phyloP scores from a whole-genome alignment of 768 basidiomycete genomes.

The Candolleomyces aberdarensis region DNA sequence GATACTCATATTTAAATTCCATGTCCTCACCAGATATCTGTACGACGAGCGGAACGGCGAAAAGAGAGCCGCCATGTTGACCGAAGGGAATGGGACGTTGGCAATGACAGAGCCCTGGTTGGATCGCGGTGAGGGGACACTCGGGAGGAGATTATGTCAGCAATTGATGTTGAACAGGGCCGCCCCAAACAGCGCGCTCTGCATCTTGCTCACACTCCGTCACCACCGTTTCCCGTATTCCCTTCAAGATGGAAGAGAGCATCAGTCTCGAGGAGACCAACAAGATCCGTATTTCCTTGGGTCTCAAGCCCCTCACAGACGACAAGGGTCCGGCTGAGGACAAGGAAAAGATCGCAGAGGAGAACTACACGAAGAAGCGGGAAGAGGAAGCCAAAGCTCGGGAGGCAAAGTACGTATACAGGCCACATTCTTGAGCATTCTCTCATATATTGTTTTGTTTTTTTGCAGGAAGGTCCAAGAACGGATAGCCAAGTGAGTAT shows the following conservation, averaged over 20 bases:
- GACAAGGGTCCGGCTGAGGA: conserved; percentile 67
- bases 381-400: conserved; percentile 68
- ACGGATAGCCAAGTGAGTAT: conserved; percentile 84
- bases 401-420: conserved; percentile 66
- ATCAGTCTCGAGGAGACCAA: conserved; percentile 94
- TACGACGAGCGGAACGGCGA: conserved; percentile 50
- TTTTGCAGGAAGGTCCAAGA: conserved; percentile 62
- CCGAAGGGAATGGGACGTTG: neutral
- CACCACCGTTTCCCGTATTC: conserved; percentile 13
- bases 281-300: conserved; percentile 91
- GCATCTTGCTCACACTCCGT: conserved; percentile 16
- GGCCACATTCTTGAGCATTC: conserved; percentile 15
- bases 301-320: conserved; percentile 90
- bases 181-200: neutral
- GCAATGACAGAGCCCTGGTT: conserved; percentile 1
- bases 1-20: neutral
- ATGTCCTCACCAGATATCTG: conserved; percentile 39
- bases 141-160: neutral
- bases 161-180: neutral
- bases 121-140: neutral
- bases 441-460: conserved; percentile 14
- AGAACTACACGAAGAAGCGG: conserved; percentile 76
- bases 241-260: conserved; percentile 67
- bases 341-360: conserved; percentile 81
- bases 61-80: conserved; percentile 41